Evolutionary conservation across 108 stramenopile species (phyloP).

Genomic region (Cyclotella kingstonii): DNA sequence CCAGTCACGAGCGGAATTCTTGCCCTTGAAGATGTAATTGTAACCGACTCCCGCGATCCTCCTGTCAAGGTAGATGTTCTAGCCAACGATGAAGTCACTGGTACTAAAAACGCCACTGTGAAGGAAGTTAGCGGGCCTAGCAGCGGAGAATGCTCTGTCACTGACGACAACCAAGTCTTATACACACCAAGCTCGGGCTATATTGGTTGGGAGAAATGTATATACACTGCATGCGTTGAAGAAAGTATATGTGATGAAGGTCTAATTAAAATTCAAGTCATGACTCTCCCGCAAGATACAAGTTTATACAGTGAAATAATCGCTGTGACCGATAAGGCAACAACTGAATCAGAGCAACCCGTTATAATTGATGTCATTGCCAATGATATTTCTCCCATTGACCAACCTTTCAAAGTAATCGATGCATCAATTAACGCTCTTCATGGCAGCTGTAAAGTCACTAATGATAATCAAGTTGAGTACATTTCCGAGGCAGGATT

Average conservation of each 20-base stretch:
- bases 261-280: slow-evolving; percentile 25
- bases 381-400: slow-evolving; percentile 8
- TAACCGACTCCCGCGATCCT: slow-evolving; percentile 14
- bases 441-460: slow-evolving; percentile 10
- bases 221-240: slow-evolving; percentile 27
- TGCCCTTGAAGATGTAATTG: slow-evolving; percentile 18
- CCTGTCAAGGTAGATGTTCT: slow-evolving; percentile 28
- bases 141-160: slow-evolving; percentile 24
- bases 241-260: slow-evolving; percentile 30
- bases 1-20: slow-evolving; percentile 6
- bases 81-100: slow-evolving; percentile 22
- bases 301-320: slow-evolving; percentile 4
- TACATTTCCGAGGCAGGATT: slow-evolving; percentile 17
- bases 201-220: slow-evolving; percentile 24
- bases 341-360: slow-evolving; percentile 1
- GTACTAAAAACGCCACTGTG: slow-evolving; percentile 2
- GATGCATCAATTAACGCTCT: slow-evolving; percentile 7
- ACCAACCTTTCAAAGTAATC: slow-evolving; percentile 2
- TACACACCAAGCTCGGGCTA: slow-evolving; percentile 22
- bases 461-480: slow-evolving; percentile 14
- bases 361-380: slow-evolving; percentile 13
- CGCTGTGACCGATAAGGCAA: slow-evolving; percentile 1
- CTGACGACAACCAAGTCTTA: slow-evolving; percentile 21
- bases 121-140: neutral
- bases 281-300: slow-evolving; percentile 8